Percentiles rank a stretch among this genome's conserved stretches.
Evolutionary conservation across 73 alveolate genomes (phyloP).

Genomic region (Tetrahymena elliotti): DNA sequence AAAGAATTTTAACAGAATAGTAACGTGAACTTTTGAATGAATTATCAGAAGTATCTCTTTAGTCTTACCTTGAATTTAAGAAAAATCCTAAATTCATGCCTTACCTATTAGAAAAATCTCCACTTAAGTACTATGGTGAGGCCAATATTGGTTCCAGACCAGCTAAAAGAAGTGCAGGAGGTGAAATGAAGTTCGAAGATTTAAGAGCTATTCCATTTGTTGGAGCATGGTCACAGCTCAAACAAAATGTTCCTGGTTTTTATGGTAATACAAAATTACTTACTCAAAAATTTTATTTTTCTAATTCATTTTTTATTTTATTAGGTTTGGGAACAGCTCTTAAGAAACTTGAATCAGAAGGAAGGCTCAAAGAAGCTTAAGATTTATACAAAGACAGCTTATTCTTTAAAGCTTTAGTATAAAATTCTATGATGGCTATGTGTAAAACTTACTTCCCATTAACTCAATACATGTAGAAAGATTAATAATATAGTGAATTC

Average conservation of each 20-base stretch:
- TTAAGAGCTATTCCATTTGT: background rate
- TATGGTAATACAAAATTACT: background rate
- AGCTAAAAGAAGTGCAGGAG: background rate
- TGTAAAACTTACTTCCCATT: background rate
- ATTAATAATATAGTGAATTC: background rate
- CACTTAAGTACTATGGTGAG: background rate
- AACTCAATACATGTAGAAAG: background rate
- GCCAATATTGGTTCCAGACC: background rate
- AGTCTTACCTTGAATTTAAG: background rate
- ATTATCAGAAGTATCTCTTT: background rate
- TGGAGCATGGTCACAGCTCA: background rate
- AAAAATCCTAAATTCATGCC: background rate
- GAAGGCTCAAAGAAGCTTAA: background rate
- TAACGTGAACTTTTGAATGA: background rate
- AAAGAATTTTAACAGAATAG: background rate
- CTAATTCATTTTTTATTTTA: background rate
- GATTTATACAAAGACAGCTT: background rate
- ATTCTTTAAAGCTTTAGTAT: background rate
- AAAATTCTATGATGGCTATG: background rate
- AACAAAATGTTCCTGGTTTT: background rate
- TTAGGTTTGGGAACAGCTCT: background rate
- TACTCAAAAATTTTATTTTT: background rate
- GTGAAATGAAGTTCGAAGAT: background rate
- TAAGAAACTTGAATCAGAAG: background rate
- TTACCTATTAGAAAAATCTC: background rate